A percentile compares a stretch with the other conserved stretches of the same genome.
Conservation (phyloP, 2,329 filamentous ascomycete genomes). For the Neodidymelliopsis sp. region DNA sequence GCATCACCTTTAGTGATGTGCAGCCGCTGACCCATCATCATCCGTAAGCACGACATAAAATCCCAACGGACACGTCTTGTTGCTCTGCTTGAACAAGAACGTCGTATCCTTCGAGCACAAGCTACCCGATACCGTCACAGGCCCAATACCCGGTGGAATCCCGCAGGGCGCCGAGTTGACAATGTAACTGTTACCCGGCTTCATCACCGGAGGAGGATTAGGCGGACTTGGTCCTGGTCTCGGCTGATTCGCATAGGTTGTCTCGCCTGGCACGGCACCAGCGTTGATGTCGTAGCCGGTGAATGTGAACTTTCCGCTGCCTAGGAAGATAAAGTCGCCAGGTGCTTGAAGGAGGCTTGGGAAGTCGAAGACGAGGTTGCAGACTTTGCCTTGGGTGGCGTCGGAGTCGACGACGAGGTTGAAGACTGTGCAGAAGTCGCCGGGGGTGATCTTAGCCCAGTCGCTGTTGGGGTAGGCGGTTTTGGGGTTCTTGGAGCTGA, state of each 20-base stretch:
- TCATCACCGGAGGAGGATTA: slow-evolving; percentile 26
- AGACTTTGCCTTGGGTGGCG: slow-evolving; percentile 35
- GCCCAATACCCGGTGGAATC: slow-evolving; percentile 26
- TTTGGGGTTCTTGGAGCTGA: slow-evolving; percentile 29
- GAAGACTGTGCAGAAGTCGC: slow-evolving; percentile 43
- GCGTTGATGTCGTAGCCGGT: slow-evolving; percentile 32
- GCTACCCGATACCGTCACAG: slow-evolving; percentile 28
- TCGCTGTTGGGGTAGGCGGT: slow-evolving; percentile 25
- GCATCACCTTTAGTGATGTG: not conserved
- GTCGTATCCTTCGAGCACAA: slow-evolving; percentile 34
- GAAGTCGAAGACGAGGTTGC: slow-evolving; percentile 42
- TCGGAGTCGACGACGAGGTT: slow-evolving; percentile 34
- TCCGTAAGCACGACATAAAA: slow-evolving; percentile 39
- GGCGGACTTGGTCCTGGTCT: slow-evolving; percentile 26
- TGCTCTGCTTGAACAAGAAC: slow-evolving; percentile 32
- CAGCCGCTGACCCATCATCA: not conserved
- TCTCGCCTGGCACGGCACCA: slow-evolving; percentile 26
- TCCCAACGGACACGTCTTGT: slow-evolving; percentile 31
- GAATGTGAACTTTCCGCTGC: slow-evolving; percentile 34
- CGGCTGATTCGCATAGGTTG: slow-evolving; percentile 37
- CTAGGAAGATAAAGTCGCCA: slow-evolving; percentile 24
- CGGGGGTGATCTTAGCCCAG: slow-evolving; percentile 33
- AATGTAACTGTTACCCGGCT: slow-evolving; percentile 35
- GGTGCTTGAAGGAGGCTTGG: slow-evolving; percentile 23
- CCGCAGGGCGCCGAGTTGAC: slow-evolving; percentile 33